Base-by-base conservation (phyloP, 176 grass and related monocot species). In the Musa schizocarpa region DNA sequence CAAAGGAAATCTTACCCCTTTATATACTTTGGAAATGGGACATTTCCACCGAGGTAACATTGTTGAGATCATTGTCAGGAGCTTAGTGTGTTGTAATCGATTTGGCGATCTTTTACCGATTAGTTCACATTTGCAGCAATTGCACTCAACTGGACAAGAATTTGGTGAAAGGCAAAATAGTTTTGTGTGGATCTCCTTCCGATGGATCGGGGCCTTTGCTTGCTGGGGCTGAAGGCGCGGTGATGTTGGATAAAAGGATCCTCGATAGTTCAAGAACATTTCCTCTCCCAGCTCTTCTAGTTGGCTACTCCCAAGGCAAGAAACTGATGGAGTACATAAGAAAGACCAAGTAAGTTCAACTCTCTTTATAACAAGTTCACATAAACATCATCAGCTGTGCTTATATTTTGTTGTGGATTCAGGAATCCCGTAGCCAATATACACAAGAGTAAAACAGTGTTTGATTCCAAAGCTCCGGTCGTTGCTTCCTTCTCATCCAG, bases 401-500 rank as follows among this genome's bases (percentile, higher is more conserved):
- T 43, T 43, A 43, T 43, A 43, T 43, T 3, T 43, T 43, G 34
- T 43, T 43, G 34, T 43, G 34, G 34, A 43, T 57, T 72, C 66
- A 86, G 81, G 2, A 74, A 83, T 67, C 74, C 84, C 16, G 52
- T 84, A 69, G 88, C 55, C 0, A 86, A 79, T 10, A 83, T 86
- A 51, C 22, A 51, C 13, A 74, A 34, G 22, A 76, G 74, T 53
- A 75, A 79, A 76, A 9, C 21, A 0, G 53, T 63, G 0, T 53
- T 0, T 7, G 55, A 84, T 53, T 17, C 71, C 2, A 43, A 73
- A 11, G 87, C 84, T 55, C 87, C 87, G 0, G 17, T 24, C 9
- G 52, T 65, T 3, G 87, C 78, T 11, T 75, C 83, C 0, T 86
- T 86, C 74, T 86, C 87, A 4, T 89, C 83, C 12, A 78, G 83